These are phyloP conservation scores for Novymonas esmeraldas DNA, from an alignment of 208 protist species.

Conservation along the genomic window DNA sequence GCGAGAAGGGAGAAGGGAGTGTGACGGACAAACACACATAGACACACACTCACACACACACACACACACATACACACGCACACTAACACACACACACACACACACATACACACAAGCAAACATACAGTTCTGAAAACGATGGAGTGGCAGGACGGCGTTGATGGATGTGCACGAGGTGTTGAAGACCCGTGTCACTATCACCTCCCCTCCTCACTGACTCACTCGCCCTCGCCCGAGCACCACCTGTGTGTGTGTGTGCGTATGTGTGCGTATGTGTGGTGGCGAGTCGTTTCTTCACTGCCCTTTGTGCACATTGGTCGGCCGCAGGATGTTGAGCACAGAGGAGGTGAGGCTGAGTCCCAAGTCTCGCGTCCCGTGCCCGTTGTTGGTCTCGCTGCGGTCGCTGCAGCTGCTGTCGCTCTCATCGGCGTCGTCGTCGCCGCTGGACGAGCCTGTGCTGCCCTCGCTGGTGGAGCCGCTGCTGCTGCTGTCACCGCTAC, in stretches of 20 bases:
- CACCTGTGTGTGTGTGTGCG: no score
- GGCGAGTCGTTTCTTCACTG: neutral
- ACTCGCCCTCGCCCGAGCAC: no score
- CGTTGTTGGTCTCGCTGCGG: neutral
- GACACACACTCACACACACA: neutral
- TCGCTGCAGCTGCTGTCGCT: neutral
- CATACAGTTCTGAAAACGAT: neutral
- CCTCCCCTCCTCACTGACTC: neutral
- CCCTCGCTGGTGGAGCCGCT: neutral
- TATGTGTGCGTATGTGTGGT: no score
- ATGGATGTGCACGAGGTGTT: no score
- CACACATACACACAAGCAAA: conserved; percentile 14
- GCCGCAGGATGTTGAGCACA: conserved; percentile 15
- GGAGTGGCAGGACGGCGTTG: no score
- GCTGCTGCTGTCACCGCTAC: neutral
- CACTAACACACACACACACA: neutral
- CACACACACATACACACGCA: conserved; percentile 3
- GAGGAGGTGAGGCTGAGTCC: conserved; percentile 22
- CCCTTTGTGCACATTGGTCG: conserved; percentile 8
- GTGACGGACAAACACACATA: neutral
- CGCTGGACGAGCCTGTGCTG: no score
- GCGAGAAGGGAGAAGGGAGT: no score
- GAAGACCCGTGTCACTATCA: no score
- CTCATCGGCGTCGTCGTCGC: neutral
- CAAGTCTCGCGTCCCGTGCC: neutral